These are phyloP conservation scores for Salinomyces thailandicus DNA, from an alignment of 2,329 filamentous ascomycete species.

Conservation along the genomic window DNA sequence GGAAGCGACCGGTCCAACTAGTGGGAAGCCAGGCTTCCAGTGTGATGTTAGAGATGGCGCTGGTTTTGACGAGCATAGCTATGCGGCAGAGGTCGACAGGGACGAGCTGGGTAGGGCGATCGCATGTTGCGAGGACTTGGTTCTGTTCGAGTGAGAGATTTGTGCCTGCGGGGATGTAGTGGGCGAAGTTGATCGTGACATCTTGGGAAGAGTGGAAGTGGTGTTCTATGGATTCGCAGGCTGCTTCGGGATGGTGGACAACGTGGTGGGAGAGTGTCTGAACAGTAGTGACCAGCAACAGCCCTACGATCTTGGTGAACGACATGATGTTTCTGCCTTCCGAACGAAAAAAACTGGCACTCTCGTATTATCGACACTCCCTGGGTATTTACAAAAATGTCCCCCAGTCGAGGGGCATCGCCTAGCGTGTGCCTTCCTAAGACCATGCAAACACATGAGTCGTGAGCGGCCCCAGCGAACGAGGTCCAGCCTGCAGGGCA, in stretches of 20 bases:
- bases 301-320: too few species aligned
- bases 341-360: too few species aligned
- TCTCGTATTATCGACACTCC: too few species aligned
- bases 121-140: conserved; percentile 32
- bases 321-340: too few species aligned
- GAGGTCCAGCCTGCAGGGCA: too few species aligned
- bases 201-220: conserved; percentile 16
- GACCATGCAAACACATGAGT: too few species aligned
- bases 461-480: too few species aligned
- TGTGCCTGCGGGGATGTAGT: conserved; percentile 19
- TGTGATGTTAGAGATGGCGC: conserved; percentile 30
- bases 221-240: conserved; percentile 13
- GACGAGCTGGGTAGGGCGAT: conserved; percentile 20
- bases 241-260: conserved; percentile 2
- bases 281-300: background rate
- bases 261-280: background rate
- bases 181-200: conserved; percentile 19
- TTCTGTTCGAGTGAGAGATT: conserved; percentile 16
- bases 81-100: conserved; percentile 32
- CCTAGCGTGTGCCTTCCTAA: too few species aligned
- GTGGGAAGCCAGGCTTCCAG: conserved; percentile 38
- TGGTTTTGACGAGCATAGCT: conserved; percentile 31
- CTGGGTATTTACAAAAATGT: too few species aligned
- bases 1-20: conserved; percentile 31
- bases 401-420: too few species aligned